Base-by-base conservation (phyloP, 73 alveolate species). In the Symbiodinium pilosum region DNA sequence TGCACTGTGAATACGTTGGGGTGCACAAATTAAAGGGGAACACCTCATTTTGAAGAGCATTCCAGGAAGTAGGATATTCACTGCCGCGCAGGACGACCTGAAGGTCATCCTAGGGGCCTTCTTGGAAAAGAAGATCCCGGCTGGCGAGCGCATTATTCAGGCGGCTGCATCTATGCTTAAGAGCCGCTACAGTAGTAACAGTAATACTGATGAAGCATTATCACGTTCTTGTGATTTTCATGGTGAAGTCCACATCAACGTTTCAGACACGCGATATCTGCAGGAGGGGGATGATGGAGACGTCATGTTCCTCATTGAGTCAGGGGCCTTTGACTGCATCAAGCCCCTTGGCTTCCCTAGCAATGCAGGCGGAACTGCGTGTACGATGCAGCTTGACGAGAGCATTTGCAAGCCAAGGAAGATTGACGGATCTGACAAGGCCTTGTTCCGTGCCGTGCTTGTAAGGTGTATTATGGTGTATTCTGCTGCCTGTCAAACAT, bases 251-350 rank as follows among this genome's bases (percentile, higher is more conserved):
- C 73, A n/a, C n/a, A n/a, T n/a, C n/a, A n/a, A n/a, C n/a, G n/a
- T n/a, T n/a, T n/a, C n/a, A n/a, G n/a, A n/a, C n/a, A n/a, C n/a
- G n/a, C n/a, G n/a, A n/a, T n/a, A n/a, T 0, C 6, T 26, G 73
- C 81, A 64, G 81, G 81, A 64, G 38, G 81, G 81, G 30, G 81
- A 64, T 30, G 81, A 64, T 28, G 81, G 81, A 64, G 97, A 91
- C 38, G 97, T 91, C 34, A 91, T 91, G 97, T 91, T 91, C 97
- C 97, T 91, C 89, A 91, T 91, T 36, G 97, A 91, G 97, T 91
- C 97, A 28, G 97, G 97, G n/a, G 97, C 97, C 84, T 91, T 91
- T 39, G 97, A 91, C 40, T 91, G 97, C 64, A 39, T 39, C 54
- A 81, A 81, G 88, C 81, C 81, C 32, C 81, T 64, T 4, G 38